Evolutionary conservation across 1,139 yeast species (phyloP).

Genomic region (Blastobotrys petasosporus): DNA sequence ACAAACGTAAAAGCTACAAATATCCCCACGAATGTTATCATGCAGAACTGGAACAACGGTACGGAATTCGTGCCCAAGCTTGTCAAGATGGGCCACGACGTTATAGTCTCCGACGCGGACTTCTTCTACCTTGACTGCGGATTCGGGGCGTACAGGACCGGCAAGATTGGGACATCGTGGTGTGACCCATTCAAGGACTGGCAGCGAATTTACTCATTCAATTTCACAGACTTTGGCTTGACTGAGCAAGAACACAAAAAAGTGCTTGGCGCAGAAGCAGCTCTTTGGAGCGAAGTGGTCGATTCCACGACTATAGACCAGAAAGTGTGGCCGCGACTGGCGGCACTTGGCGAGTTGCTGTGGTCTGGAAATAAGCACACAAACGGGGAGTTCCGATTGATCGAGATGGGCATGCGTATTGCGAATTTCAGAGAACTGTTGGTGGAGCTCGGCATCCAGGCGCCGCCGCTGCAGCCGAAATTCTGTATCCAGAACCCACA

Average conservation of each 20-base stretch:
- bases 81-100: slow-evolving; percentile 40
- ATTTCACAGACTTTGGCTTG: slow-evolving; percentile 24
- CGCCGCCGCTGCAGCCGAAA: slow-evolving; percentile 12
- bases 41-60: slow-evolving; percentile 41
- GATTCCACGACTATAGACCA: slow-evolving; percentile 37
- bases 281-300: slow-evolving; percentile 42
- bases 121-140: slow-evolving; percentile 47
- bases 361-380: slow-evolving; percentile 43
- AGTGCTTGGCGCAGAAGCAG: slow-evolving; percentile 41
- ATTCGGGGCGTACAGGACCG: slow-evolving; percentile 40
- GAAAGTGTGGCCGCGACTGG: slow-evolving; percentile 43
- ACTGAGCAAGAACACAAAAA: slow-evolving; percentile 28
- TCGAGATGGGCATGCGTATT: slow-evolving; percentile 36
- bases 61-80: slow-evolving; percentile 29
- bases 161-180: slow-evolving; percentile 38
- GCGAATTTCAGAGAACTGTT: slow-evolving; percentile 40
- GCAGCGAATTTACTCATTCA: slow-evolving; percentile 42
- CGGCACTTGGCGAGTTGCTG: slow-evolving; percentile 42
- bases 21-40: slow-evolving; percentile 32
- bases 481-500: slow-evolving; percentile 41
- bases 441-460: slow-evolving; percentile 19
- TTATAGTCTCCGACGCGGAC: slow-evolving; percentile 39
- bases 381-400: slow-evolving; percentile 31
- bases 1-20: slow-evolving; percentile 16
- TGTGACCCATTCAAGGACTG: slow-evolving; percentile 46